phyloP scores from a whole-genome alignment of 345 rosid species.

The Euphorbia pulcherrima region DNA sequence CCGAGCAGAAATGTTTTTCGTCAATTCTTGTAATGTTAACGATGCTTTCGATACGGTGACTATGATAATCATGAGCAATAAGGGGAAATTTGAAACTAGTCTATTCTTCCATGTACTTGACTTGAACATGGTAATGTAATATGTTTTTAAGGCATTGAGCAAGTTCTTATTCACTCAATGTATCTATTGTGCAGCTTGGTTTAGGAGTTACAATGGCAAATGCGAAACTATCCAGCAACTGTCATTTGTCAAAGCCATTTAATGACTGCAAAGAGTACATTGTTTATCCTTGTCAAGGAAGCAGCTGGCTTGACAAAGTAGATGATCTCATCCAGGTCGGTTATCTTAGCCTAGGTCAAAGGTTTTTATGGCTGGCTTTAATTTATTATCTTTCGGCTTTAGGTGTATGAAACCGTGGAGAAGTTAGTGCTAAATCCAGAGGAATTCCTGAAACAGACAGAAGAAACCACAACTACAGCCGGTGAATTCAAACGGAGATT shows the following conservation, averaged over 20 bases:
- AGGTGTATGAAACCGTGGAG: slow-evolving; percentile 93
- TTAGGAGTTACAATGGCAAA: slow-evolving; percentile 66
- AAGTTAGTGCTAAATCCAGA: slow-evolving; percentile 64
- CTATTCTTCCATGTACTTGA: neutral
- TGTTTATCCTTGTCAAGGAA: slow-evolving; percentile 59
- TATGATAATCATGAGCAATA: neutral
- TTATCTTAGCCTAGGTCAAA: neutral
- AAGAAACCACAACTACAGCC: slow-evolving; percentile 30
- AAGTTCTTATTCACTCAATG: neutral
- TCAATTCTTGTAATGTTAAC: neutral
- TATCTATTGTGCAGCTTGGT: slow-evolving; percentile 43
- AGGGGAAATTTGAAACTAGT: neutral
- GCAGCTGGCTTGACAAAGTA: slow-evolving; percentile 52
- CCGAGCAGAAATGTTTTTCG: neutral
- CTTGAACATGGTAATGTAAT: neutral
- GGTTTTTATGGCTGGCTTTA: neutral
- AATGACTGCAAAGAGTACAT: slow-evolving; percentile 80
- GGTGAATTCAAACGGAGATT: slow-evolving; percentile 56
- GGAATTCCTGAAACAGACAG: slow-evolving; percentile 54
- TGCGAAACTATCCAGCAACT: slow-evolving; percentile 45
- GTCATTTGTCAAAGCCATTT: slow-evolving; percentile 62
- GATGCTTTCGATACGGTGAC: neutral
- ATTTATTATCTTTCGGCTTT: slow-evolving; percentile 7
- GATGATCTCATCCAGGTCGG: slow-evolving; percentile 85
- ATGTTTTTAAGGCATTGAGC: neutral